Percentiles rank a stretch among this genome's conserved stretches.
Evolutionary conservation across 2,329 filamentous ascomycete genomes (phyloP).

Genomic region (Penicillium decumbens): DNA sequence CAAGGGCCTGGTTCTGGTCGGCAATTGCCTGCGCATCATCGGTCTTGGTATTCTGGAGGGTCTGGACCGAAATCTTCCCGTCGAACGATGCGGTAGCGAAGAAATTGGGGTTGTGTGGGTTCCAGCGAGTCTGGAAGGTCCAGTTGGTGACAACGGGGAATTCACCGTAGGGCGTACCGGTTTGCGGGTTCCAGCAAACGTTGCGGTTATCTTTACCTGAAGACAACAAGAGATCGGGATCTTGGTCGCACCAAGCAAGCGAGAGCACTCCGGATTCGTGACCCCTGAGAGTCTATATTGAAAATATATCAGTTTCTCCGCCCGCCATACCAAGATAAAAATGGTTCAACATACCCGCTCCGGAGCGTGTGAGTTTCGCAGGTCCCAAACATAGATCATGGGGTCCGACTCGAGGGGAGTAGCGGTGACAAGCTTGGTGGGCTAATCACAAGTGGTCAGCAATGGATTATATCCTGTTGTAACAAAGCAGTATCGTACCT

Average conservation of each 20-base stretch:
- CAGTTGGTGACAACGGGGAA: constrained; percentile 98
- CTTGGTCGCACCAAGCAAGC: constrained; percentile 90
- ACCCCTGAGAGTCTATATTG: constrained; percentile 66
- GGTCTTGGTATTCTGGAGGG: constrained; percentile 86
- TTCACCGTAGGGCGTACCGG: constrained; percentile 79
- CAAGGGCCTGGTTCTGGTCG: constrained; percentile 64
- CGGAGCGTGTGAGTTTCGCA: constrained; percentile 92
- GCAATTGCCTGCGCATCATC: constrained; percentile 58
- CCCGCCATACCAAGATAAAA: neutral
- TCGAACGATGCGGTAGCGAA: constrained; percentile 96
- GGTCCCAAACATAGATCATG: constrained; percentile 86
- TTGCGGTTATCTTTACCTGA: constrained; percentile 96
- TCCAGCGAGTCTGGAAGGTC: constrained; percentile 94
- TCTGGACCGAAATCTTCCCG: constrained; percentile 90
- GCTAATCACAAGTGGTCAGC: constrained; percentile 35
- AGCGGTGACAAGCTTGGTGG: constrained; percentile 89
- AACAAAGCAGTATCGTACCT: constrained; percentile 42
- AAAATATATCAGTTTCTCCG: constrained; percentile 12
- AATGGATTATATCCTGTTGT: constrained; percentile 1
- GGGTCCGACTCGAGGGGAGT: constrained; percentile 85
- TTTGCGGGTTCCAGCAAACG: constrained; percentile 93
- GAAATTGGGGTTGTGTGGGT: constrained; percentile 85
- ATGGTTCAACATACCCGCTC: constrained; percentile 51
- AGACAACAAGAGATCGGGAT: constrained; percentile 81
- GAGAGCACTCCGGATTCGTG: constrained; percentile 93